Base-by-base conservation (phyloP, 176 grass and related monocot genomes). In the Raddia distichophylla region DNA sequence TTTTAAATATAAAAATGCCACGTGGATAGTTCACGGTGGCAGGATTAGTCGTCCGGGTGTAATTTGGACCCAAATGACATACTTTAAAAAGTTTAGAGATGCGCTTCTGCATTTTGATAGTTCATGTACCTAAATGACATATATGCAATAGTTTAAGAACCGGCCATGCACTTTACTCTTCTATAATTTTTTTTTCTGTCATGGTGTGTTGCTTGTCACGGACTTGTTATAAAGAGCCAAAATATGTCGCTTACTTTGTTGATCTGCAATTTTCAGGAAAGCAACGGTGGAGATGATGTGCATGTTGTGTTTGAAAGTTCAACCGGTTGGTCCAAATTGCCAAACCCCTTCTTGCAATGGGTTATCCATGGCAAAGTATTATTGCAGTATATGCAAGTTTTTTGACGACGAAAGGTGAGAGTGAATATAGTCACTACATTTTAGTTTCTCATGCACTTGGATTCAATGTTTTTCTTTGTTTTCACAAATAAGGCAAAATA, bases 321-420 rank as follows among this genome's bases (percentile, higher is more conserved):
- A 97, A 74, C 90, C 89, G 11, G 80, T 97, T 70, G 84, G 88
- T 74, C 90, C 87, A 63, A 90, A 77, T 77, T 97, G 94, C 55
- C 73, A 69, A 64, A 94, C 46, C 11, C 73, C 83, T 57, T 87
- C 90, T 18, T 97, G 94, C 79, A 83, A 83, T 74, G 85, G 80
- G 57, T 74, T 92, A 56, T 90, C 91, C 22, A 97, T 97, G 87
- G 91, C 91, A 32, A 94, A 90, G 61, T 94, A 97, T 52, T 92
- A 92, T 73, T 97, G 94, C 71, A 92, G 74, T 67, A 89, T 92
- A 86, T 97, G 94, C 90, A 97, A 90, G 44, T 94, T 97, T 84
- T 97, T 97, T 76, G 94, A 97, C 9, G 94, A 97, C 67, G 91
- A 94, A 83, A 92, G 94, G 94, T 97, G 89, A 78, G 67, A 3